phyloP scores from a whole-genome alignment of 805 yeast species.

The Zygoascus biomembranicola region DNA sequence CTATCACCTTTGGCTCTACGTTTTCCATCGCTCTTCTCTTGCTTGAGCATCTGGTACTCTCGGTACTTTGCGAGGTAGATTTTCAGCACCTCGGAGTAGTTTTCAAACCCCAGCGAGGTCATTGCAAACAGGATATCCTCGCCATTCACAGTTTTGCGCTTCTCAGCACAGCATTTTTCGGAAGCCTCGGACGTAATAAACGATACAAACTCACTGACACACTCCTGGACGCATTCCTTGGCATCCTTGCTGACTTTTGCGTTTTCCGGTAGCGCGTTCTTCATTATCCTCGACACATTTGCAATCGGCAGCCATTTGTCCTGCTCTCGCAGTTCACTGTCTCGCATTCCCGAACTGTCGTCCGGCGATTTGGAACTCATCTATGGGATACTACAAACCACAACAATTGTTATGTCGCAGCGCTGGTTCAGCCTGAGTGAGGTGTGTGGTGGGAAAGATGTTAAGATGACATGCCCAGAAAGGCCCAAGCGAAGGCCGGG shows the following conservation, averaged over 20 bases:
- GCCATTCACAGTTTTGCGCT: conserved; percentile 62
- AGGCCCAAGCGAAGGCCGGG: too few species aligned
- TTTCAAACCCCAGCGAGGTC: conserved; percentile 59
- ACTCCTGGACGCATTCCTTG: conserved; percentile 68
- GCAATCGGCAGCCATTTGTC: conserved; percentile 58
- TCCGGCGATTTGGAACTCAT: conserved; percentile 11
- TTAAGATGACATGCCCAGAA: too few species aligned
- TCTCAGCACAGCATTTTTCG: conserved; percentile 55
- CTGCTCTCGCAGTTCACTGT: conserved; percentile 49
- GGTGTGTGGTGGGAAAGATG: too few species aligned
- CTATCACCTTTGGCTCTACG: conserved; percentile 1
- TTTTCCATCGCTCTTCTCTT: conserved; percentile 10
- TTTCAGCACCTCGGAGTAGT: conserved; percentile 60
- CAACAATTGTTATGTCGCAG: too few species aligned
- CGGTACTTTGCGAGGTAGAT: conserved; percentile 62
- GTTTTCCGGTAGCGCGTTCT: conserved; percentile 57
- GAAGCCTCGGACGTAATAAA: conserved; percentile 60
- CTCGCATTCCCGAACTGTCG: conserved; percentile 17
- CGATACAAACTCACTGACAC: conserved; percentile 59
- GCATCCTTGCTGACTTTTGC: conserved; percentile 77
- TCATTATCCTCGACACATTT: conserved; percentile 66
- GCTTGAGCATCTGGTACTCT: conserved; percentile 28
- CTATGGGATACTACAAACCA: background rate
- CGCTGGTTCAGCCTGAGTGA: too few species aligned
- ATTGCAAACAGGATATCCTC: conserved; percentile 59